Base-by-base conservation (phyloP, 371 early-diverging fungal genomes). In the Cladochytrium tenue region DNA sequence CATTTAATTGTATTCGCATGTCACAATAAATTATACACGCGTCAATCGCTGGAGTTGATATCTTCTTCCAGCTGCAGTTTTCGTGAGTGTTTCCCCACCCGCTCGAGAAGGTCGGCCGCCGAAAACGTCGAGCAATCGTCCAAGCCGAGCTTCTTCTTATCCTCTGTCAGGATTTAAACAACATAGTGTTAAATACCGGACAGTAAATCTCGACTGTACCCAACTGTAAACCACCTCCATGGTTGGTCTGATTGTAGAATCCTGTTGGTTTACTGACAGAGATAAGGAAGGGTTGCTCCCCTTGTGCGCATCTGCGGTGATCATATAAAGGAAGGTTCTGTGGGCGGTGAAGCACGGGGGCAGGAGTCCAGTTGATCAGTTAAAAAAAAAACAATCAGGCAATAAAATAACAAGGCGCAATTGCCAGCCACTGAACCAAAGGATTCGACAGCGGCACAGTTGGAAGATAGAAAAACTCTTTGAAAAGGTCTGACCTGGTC, bases 1-100 rank as follows among this genome's bases (percentile, higher is more conserved):
- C n/a, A n/a, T n/a, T n/a, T n/a, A n/a, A n/a, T n/a, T n/a, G n/a
- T n/a, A n/a, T n/a, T n/a, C n/a, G n/a, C n/a, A n/a, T n/a, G n/a
- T n/a, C n/a, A n/a, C n/a, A n/a, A n/a, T n/a, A n/a, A n/a, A n/a
- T n/a, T n/a, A n/a, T n/a, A n/a, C n/a, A n/a, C n/a, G n/a, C n/a
- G n/a, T 43, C 20, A 43, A 13, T 43, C 43, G 20, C 43, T 43
- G 13, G 63, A 63, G 15, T 53, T 36, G 60, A 64, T 64, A 35
- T 69, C 70, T 51, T 64, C 70, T 51, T 69, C 65, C 27, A 69
- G 58, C 53, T 64, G 60, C n/a, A 69, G 61, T 32, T 62, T 60
- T 33, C 50, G 28, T 2, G 70, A 53, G 35, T 69, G 64, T 57
- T 69, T 69, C 32, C 43, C 32, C 23, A 69, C 57, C 31, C 56